Evolutionary conservation across 257 asterid genomes (phyloP), one percentile per base, ranked within the genome.

Genomic region (Fraxinus quadrangulata): DNA sequence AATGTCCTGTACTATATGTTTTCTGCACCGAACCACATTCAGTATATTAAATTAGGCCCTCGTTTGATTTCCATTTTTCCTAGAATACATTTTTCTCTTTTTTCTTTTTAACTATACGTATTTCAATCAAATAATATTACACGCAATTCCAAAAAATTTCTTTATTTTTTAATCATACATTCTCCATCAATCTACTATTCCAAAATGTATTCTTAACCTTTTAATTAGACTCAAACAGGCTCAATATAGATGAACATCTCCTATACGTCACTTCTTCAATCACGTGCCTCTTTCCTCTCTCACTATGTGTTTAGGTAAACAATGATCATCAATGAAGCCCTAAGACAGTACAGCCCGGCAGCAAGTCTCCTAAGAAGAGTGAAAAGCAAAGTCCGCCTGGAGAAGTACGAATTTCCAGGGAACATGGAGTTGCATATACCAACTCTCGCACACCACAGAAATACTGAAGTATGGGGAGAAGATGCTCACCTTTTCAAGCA

Each of bases 401-500:
- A 86, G 13, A 78, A 76, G 31, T 82, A 84, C 16, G 77, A 76
- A 28, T 45, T 86, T 47, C 86, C 86, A 2, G 83, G 81, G 2
- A 61, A 82, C 37, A 86, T 78, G 84, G 86, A 80, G 28, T n/a
- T 75, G 23, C 83, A 78, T 5, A 67, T 86, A 51, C 85, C 90
- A 40, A 17, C 73, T 84, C n/a, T 31, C 8, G 82, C 82, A 28
- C 74, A 84, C 0, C 88, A 86, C 45, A 73, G 79, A 54, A 71
- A 71, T 65, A 56, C 26, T 16, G 84, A 86, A 28, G 51, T 86
- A 2, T 86, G 90, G 90, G 90, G 88, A 26, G 36, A 78, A 65
- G 88, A 86, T 80, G 81, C 83, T 69, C 83, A 82, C 31, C 80
- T 84, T 3, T 84, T 86, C 76, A 86, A 76, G 73, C 88, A 86